Percentiles rank a stretch among this genome's conserved stretches.
These are phyloP conservation scores for Xylariaceae sp. DNA, from an alignment of 2,329 filamentous ascomycete genomes.

Conservation along the genomic window DNA sequence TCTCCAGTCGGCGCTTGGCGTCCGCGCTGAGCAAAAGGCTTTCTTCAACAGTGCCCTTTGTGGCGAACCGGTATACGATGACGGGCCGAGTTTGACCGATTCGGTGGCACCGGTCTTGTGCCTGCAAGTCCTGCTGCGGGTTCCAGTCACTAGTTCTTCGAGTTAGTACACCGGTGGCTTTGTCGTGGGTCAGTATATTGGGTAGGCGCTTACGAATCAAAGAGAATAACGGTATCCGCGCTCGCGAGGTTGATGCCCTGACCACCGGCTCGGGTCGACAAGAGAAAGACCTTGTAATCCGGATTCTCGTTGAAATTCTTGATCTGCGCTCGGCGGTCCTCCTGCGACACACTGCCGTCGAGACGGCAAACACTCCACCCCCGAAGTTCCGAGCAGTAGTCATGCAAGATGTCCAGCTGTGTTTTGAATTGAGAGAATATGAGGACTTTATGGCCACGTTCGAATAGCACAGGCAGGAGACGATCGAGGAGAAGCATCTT, in stretches of 20 bases:
- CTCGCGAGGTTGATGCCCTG: conserved; percentile 92
- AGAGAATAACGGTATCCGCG: conserved; percentile 88
- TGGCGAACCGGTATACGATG: conserved; percentile 88
- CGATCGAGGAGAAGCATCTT: conserved; percentile 95
- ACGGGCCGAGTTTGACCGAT: conserved; percentile 92
- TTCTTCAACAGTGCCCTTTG: conserved; percentile 88
- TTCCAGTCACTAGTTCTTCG: conserved; percentile 81
- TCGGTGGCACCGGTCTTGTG: conserved; percentile 89
- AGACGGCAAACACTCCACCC: conserved; percentile 82
- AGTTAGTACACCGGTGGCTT: too few species aligned
- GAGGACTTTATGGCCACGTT: conserved; percentile 77
- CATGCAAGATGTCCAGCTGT: conserved; percentile 83
- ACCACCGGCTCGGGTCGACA: conserved; percentile 86
- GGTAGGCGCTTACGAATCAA: conserved; percentile 62
- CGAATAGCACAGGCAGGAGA: conserved; percentile 69
- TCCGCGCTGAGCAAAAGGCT: conserved; percentile 80
- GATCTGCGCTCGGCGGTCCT: conserved; percentile 64
- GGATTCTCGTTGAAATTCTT: conserved; percentile 64
- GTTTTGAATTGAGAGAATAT: conserved; percentile 97
- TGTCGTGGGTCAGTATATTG: too few species aligned
- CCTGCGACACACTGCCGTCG: conserved; percentile 78
- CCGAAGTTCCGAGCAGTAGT: conserved; percentile 75
- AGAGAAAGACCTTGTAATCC: conserved; percentile 69
- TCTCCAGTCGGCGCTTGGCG: conserved; percentile 85
- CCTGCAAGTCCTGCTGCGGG: conserved; percentile 93